phyloP scores from a whole-genome alignment of 164 flowering plant genomes.

The Macadamia tetraphylla region DNA sequence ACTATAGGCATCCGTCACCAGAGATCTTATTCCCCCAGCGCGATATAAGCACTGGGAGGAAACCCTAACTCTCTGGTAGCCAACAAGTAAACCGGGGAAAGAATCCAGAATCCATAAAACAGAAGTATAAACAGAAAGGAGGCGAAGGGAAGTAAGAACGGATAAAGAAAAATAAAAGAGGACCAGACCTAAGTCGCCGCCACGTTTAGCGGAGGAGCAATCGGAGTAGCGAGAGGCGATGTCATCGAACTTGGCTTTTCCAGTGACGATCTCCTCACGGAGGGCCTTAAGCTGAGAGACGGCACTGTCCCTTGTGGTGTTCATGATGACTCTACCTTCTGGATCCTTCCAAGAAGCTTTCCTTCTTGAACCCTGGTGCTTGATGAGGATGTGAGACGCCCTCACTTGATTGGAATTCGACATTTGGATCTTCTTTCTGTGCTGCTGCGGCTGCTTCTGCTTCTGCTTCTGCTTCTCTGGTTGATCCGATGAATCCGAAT shows the following conservation, averaged over 20 bases:
- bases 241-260: constrained; percentile 67
- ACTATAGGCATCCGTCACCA: not conserved
- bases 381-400: constrained; percentile 64
- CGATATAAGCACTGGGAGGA: not conserved
- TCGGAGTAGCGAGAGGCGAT: constrained; percentile 69
- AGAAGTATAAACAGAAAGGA: not conserved
- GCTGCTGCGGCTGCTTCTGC: not conserved
- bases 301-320: constrained; percentile 70
- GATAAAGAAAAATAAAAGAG: no score
- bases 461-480: constrained; percentile 13
- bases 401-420: constrained; percentile 30
- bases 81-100: no score
- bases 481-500: constrained; percentile 32
- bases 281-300: constrained; percentile 59
- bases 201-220: constrained; percentile 97
- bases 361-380: constrained; percentile 86
- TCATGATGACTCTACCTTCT: constrained; percentile 62
- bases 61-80: not conserved
- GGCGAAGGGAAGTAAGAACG: not conserved
- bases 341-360: constrained; percentile 97
- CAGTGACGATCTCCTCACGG: constrained; percentile 65
- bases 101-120: no score
- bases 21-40: not conserved
- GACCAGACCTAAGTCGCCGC: constrained; percentile 85
- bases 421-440: constrained; percentile 24